These are phyloP conservation scores for Blepharisma stoltei DNA, from an alignment of 73 alveolate genomes.

Conservation along the genomic window DNA sequence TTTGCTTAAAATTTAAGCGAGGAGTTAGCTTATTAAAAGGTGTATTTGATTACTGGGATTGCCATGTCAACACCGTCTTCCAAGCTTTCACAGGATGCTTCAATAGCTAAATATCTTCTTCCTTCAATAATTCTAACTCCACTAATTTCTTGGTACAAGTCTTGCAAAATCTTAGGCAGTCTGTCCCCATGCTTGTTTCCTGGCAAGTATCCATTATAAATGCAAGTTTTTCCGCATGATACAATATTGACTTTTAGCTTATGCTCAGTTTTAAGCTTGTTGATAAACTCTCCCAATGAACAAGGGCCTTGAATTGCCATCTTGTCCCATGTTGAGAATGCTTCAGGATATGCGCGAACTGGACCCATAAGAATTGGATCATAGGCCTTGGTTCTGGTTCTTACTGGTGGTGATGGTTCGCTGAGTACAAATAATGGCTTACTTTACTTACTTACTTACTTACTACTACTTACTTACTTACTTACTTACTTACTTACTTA, in stretches of 20 bases:
- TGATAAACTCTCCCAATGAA: conserved; percentile 75
- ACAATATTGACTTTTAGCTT: conserved; percentile 64
- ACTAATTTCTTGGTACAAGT: conserved; percentile 47
- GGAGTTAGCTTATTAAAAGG: conserved; percentile 1
- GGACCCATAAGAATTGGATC: conserved; percentile 74
- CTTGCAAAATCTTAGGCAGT: conserved; percentile 56
- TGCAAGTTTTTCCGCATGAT: conserved; percentile 60
- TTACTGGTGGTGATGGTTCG: conserved; percentile 79
- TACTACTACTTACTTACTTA: no score
- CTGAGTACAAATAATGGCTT: conserved; percentile 75
- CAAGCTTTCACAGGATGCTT: conserved; percentile 60
- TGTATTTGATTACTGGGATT: conserved; percentile 9
- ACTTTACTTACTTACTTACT: no score
- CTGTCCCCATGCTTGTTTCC: conserved; percentile 53
- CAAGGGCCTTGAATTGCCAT: conserved; percentile 63
- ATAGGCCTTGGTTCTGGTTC: conserved; percentile 72
- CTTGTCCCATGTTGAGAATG: conserved; percentile 90
- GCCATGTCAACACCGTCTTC: conserved; percentile 32
- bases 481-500: no score
- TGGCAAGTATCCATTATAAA: conserved; percentile 65
- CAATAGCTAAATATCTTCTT: conserved; percentile 58
- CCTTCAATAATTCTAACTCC: conserved; percentile 52
- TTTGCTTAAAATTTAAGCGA: no score
- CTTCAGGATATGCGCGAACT: conserved; percentile 90
- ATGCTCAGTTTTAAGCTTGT: conserved; percentile 53